phyloP scores from a whole-genome alignment of 352 stramenopile species.

The Aphanomyces cochlioides region DNA sequence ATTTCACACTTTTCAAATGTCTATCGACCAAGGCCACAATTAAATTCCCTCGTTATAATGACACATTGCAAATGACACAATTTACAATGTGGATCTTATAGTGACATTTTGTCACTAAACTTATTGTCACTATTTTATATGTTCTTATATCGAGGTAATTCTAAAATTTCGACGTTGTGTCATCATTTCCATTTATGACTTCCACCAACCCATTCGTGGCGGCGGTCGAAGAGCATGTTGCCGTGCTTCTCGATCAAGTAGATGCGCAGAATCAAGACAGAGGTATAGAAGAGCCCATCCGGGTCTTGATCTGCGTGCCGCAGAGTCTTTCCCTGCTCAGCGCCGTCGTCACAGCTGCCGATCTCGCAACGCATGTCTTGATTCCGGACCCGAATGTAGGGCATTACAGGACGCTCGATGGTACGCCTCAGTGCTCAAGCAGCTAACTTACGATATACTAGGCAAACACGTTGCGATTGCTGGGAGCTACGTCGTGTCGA shows the following conservation, averaged over 20 bases:
- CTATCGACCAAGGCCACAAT: too few relatives aligned
- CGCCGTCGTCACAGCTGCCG: constrained; percentile 39
- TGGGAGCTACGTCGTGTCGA: constrained; percentile 55
- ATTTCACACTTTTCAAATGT: too few relatives aligned
- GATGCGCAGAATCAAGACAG: background rate
- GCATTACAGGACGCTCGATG: constrained; percentile 63
- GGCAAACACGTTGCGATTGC: constrained; percentile 52
- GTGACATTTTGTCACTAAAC: too few relatives aligned
- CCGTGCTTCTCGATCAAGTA: background rate
- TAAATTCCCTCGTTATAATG: too few relatives aligned
- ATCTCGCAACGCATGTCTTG: constrained; percentile 60
- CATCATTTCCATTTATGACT: background rate
- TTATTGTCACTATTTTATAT: background rate
- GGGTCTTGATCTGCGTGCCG: constrained; percentile 63
- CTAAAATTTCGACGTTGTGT: background rate
- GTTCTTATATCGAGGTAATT: constrained; percentile 8
- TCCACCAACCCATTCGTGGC: constrained; percentile 8
- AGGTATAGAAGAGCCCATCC: constrained; percentile 22
- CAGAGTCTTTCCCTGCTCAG: constrained; percentile 57
- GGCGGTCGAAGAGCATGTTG: background rate
- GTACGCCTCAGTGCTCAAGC: constrained; percentile 30
- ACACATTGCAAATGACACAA: too few relatives aligned
- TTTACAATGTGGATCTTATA: too few relatives aligned
- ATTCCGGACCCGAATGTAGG: constrained; percentile 34
- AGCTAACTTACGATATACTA: constrained; percentile 29